phyloP scores from a whole-genome alignment of 805 yeast genomes.

The Candida coquimbonensis region DNA sequence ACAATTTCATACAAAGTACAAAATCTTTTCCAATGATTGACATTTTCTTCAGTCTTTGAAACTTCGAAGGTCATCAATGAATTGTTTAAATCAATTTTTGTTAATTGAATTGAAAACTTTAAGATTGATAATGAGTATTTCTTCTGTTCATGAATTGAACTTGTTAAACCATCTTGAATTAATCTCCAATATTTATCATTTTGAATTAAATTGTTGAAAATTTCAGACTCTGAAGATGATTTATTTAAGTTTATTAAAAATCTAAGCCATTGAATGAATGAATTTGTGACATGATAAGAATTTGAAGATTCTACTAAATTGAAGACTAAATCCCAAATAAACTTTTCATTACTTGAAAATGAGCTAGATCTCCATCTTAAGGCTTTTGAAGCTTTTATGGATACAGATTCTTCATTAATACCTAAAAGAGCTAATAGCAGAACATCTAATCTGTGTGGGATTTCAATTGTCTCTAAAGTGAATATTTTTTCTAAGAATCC shows the following conservation, averaged over 20 bases:
- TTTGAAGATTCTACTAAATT: constrained; percentile 25
- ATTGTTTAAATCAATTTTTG: constrained; percentile 27
- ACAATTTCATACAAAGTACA: constrained; percentile 72
- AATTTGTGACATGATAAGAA: constrained; percentile 32
- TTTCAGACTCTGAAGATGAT: neutral
- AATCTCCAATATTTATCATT: constrained; percentile 44
- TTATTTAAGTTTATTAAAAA: constrained; percentile 29
- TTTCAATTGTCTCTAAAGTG: constrained; percentile 3
- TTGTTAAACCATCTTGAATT: constrained; percentile 50
- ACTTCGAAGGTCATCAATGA: constrained; percentile 16
- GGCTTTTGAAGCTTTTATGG: constrained; percentile 31
- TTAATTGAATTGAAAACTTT: constrained; percentile 47
- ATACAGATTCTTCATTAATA: constrained; percentile 30
- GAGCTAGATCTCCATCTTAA: constrained; percentile 46
- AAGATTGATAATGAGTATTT: constrained; percentile 63
- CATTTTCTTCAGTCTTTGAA: constrained; percentile 19
- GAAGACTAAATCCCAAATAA: constrained; percentile 43
- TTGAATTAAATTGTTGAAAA: constrained; percentile 4
- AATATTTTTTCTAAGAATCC: neutral
- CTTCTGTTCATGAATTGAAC: constrained; percentile 55
- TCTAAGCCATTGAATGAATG: constrained; percentile 50
- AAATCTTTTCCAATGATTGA: constrained; percentile 63
- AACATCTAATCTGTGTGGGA: constrained; percentile 17
- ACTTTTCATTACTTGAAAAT: constrained; percentile 13
- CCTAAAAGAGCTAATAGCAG: constrained; percentile 31